These are phyloP conservation scores for Tricharina praecox DNA, from an alignment of 495 filamentous ascomycete genomes.

Conservation along the genomic window DNA sequence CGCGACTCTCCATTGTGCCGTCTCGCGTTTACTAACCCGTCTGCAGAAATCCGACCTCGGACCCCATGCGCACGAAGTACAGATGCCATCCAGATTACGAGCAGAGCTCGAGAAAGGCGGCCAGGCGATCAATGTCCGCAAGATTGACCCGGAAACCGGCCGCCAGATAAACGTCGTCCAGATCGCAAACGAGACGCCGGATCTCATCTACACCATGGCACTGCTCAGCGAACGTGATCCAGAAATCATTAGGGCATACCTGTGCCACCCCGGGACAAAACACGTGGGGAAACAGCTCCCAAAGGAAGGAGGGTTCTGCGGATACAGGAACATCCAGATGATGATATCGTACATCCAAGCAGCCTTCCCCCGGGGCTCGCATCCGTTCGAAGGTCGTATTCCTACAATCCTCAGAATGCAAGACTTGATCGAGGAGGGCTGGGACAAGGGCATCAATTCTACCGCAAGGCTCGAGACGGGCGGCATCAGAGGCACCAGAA, in stretches of 20 bases:
- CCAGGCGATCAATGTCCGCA: conserved; percentile 38
- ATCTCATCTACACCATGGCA: conserved; percentile 59
- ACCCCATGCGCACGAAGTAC: conserved; percentile 66
- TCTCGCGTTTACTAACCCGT: conserved; percentile 8
- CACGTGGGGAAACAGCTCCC: conserved; percentile 67
- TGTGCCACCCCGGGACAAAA: conserved; percentile 58
- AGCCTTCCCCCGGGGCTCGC: conserved; percentile 37
- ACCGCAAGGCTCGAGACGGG: conserved; percentile 66
- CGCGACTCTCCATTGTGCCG: not conserved
- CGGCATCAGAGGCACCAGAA: conserved; percentile 70
- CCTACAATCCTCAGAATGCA: conserved; percentile 74
- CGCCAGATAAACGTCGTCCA: conserved; percentile 31
- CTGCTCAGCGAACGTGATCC: conserved; percentile 52
- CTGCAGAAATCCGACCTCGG: conserved; percentile 47
- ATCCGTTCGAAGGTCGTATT: conserved; percentile 42
- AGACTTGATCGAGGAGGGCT: conserved; percentile 75
- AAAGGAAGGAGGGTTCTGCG: conserved; percentile 83
- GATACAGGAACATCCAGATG: conserved; percentile 98
- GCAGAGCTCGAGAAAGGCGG: conserved; percentile 49
- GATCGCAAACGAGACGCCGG: conserved; percentile 45
- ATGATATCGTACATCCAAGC: conserved; percentile 59
- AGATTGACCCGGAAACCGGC: conserved; percentile 35
- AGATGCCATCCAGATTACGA: conserved; percentile 71
- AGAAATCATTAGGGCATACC: conserved; percentile 48
- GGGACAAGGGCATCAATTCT: conserved; percentile 70